Percentiles rank a stretch among this genome's conserved stretches.
phyloP scores from a whole-genome alignment of 2,329 filamentous ascomycete species.

The Aspergillus tamarii region DNA sequence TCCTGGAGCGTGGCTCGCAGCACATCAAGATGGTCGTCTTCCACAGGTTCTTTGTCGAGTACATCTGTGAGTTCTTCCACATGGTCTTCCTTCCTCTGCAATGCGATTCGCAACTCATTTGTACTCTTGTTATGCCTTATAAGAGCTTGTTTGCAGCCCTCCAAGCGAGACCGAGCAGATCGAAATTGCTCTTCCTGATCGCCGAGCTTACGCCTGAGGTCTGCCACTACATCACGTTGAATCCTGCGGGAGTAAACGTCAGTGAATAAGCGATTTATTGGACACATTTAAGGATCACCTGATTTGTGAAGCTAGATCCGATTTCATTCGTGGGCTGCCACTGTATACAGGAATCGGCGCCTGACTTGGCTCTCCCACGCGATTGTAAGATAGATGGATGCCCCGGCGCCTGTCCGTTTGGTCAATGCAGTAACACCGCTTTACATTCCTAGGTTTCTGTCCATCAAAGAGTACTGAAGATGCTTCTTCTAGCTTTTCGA shows the following conservation, averaged over 20 bases:
- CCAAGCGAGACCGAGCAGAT: slow-evolving; percentile 52
- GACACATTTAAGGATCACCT: slow-evolving; percentile 36
- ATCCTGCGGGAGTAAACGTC: slow-evolving; percentile 33
- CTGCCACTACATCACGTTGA: slow-evolving; percentile 53
- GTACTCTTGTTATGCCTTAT: slow-evolving; percentile 52
- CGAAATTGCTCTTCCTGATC: slow-evolving; percentile 56
- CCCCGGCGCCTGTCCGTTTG: slow-evolving; percentile 67
- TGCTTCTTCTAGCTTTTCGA: slow-evolving; percentile 69
- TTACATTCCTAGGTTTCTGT: slow-evolving; percentile 69
- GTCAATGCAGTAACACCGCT: slow-evolving; percentile 65
- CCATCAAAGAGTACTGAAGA: slow-evolving; percentile 69
- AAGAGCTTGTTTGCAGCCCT: slow-evolving; percentile 55
- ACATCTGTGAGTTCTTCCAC: slow-evolving; percentile 70
- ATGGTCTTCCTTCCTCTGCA: slow-evolving; percentile 64
- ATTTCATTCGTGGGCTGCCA: slow-evolving; percentile 73
- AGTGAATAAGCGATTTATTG: background rate
- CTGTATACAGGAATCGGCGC: slow-evolving; percentile 57
- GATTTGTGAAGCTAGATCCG: slow-evolving; percentile 72
- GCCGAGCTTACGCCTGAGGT: slow-evolving; percentile 59
- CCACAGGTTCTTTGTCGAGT: slow-evolving; percentile 59
- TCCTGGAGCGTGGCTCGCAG: slow-evolving; percentile 63
- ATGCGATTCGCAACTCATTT: slow-evolving; percentile 56
- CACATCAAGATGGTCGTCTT: slow-evolving; percentile 66
- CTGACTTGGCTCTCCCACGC: slow-evolving; percentile 53
- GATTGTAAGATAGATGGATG: slow-evolving; percentile 59